A percentile compares a stretch with the other conserved stretches of the same genome.
Evolutionary conservation across 345 rosid genomes (phyloP).

Genomic region (Punica granatum): DNA sequence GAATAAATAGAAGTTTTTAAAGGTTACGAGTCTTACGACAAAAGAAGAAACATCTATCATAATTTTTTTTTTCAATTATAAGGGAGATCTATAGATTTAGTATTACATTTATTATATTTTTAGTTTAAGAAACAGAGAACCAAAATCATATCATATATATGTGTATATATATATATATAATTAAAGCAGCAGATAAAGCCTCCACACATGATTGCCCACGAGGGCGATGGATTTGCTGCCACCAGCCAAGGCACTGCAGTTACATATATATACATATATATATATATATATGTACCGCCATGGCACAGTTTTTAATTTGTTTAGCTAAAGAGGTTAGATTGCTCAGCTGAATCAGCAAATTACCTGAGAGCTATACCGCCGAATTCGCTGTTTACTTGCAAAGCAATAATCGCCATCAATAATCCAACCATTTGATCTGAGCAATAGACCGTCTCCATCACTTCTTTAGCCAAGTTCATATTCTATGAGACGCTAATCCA

Average conservation of each 20-base stretch:
- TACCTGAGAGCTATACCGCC: constrained; percentile 92
- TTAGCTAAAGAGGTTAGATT: background rate
- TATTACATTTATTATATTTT: no score
- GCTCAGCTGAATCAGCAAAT: background rate
- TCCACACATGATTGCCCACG: constrained; percentile 91
- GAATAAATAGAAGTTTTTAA: background rate
- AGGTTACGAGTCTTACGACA: no score
- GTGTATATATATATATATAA: no score
- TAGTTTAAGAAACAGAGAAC: background rate
- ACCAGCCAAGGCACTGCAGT: constrained; percentile 96
- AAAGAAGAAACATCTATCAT: background rate
- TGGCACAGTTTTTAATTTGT: no score
- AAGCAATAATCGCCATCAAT: constrained; percentile 7
- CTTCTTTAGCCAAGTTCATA: background rate
- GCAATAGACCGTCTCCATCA: background rate
- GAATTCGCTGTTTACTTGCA: constrained; percentile 68
- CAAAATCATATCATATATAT: constrained; percentile 49
- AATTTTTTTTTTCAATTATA: no score
- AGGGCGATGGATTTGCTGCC: constrained; percentile 93
- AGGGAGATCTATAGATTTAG: no score
- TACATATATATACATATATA: no score
- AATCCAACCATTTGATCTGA: background rate
- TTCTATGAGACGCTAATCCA: background rate
- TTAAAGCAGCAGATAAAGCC: constrained; percentile 87
- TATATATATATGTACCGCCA: no score